Base-by-base conservation (phyloP, 371 early-diverging fungal species). In the Gilbertella persicaria region DNA sequence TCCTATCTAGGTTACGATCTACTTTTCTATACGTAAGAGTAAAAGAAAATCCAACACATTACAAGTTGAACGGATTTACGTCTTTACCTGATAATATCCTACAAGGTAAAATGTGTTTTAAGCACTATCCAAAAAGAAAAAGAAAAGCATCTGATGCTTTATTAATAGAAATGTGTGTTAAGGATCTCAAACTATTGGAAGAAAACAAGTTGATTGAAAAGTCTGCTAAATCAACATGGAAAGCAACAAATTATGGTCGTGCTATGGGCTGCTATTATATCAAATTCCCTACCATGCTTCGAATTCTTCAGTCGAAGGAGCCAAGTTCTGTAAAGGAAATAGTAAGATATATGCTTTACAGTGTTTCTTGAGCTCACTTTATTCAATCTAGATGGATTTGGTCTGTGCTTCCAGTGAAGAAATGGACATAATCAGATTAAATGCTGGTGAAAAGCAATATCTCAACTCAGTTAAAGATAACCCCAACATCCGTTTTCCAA, bases 11-110 rank as follows among this genome's bases (percentile, higher is more conserved):
- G 90, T 65, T 92, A 9, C 78, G 79, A 33, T 86, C 90, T 0
- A 84, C 93, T 0, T 92, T 89, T 66, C 64, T 92, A 3, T 86
- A 86, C 62, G 75, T 88, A 4, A 67, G 93, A 6, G 74, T 85
- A 25, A 53, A 67, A 36, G 73, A 78, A 53, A 90, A 89, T 49
- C 86, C 90, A 0, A 21, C 43, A 0, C 60, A 81, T 40, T 93
- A 93, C 55, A 72, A 75, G 28, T 40, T 86, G 16, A 60, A 66
- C 3, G 33, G 62, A 12, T 13, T 24, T 1, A 4, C 37, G 3
- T 21, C 19, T 14, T 44, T 57, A 33, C 59, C 76, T 4, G 79
- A 84, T 39, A 57, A 51, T n/a, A 52, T 78, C 7, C 54, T 86
- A 3, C 73, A 79, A 56, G 73, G 80, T 77, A 66, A 10, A 12